Base-by-base conservation (phyloP, 371 early-diverging fungal genomes). In the Actinomucor elegans region DNA sequence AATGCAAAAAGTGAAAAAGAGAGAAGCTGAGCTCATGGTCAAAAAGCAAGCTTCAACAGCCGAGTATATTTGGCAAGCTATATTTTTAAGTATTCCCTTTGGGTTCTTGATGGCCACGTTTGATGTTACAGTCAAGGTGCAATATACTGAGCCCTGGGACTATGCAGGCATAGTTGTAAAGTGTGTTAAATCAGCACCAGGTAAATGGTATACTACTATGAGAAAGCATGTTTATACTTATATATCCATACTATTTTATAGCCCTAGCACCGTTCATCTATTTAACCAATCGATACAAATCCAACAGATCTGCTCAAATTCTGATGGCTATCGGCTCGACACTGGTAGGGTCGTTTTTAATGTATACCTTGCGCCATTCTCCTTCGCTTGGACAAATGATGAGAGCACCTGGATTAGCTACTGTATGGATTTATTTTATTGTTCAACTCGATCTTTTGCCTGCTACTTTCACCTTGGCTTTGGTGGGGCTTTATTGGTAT, bases 341-440 rank as follows among this genome's bases (percentile, higher is more conserved):
- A 0, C 6, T 75, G 1, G 66, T 71, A 10, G 84, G 84, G 15
- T 68, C 80, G 15, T 77, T 80, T 56, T 62, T 84, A 17, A 44
- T 84, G 55, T 81, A 76, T 38, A 84, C 81, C 1, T 57, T 81
- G 50, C 69, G 56, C 43, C 67, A 76, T 26, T 74, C 84, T 4
- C 81, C 84, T n/a, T 81, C 84, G 1, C 46, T 81, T 43, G 84
- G 84, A 1, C 80, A 80, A 58, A 84, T 84, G 84, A 56, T 75
- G 52, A 76, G 84, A 23, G 78, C 84, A 15, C 84, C 84, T 6
- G 84, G 84, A 3, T 57, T 84, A 23, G 80, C 81, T 21, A 84
- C 84, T 3, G 66, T 81, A 5, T 78, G 81, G 61, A 75, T 84
- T 14, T 84, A 84, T 43, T 79, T 81, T 28, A 72, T 81, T 35